These are phyloP conservation scores for Bruguiera parviflora DNA, from an alignment of 345 rosid species.

Conservation along the genomic window DNA sequence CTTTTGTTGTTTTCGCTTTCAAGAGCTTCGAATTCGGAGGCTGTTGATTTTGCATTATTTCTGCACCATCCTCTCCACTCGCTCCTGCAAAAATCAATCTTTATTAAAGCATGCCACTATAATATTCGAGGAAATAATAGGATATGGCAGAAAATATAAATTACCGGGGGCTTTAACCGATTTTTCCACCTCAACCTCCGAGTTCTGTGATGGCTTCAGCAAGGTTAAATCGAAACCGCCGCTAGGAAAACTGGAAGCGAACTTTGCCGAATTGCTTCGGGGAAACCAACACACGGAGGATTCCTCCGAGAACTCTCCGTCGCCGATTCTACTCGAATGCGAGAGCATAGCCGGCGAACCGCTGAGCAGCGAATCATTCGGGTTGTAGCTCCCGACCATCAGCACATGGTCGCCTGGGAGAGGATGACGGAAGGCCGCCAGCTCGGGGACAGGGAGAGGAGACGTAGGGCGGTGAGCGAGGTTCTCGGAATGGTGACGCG, in stretches of 20 bases:
- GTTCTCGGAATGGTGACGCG: constrained; percentile 63
- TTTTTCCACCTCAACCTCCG: constrained; percentile 15
- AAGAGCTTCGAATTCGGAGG: constrained; percentile 13
- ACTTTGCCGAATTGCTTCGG: constrained; percentile 50
- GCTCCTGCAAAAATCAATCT: constrained; percentile 6
- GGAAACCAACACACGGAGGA: constrained; percentile 47
- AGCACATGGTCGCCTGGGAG: constrained; percentile 23
- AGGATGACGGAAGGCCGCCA: constrained; percentile 22
- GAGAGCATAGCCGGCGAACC: constrained; percentile 35
- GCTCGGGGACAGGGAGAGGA: constrained; percentile 47
- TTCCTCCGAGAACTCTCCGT: constrained; percentile 49
- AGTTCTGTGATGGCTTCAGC: constrained; percentile 19
- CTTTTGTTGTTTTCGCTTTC: constrained; percentile 25
- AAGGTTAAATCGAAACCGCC: constrained; percentile 74
- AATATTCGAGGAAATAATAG: not conserved
- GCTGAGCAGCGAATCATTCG: constrained; percentile 52
- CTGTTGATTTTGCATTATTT: constrained; percentile 7
- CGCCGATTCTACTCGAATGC: constrained; percentile 32
- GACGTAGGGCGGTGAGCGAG: constrained; percentile 50
- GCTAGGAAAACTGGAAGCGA: constrained; percentile 65
- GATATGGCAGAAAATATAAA: not conserved
- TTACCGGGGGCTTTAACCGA: constrained; percentile 35
- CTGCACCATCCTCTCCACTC: constrained; percentile 13
- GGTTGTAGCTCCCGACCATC: constrained; percentile 60
- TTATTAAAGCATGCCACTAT: not conserved